Evolutionary conservation across 768 basidiomycete genomes (phyloP).

Genomic region (Lentinula guzmanii): DNA sequence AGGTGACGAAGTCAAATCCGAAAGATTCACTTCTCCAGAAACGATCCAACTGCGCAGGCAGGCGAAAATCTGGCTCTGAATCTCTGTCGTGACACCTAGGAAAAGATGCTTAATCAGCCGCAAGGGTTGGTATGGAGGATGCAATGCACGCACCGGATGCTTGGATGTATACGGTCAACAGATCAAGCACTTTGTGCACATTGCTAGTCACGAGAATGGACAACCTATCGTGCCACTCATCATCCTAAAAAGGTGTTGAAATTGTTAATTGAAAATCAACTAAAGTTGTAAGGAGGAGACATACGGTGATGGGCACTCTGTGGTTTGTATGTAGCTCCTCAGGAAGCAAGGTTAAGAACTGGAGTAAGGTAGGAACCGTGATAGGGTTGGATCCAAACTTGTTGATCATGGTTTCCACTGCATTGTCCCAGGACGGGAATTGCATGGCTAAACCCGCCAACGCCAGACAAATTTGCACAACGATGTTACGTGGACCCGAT

Average conservation of each 20-base stretch:
- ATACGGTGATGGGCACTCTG: slow-evolving; percentile 80
- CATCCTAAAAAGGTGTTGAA: slow-evolving; percentile 45
- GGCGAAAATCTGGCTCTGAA: slow-evolving; percentile 78
- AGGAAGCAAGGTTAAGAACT: slow-evolving; percentile 87
- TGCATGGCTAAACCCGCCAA: slow-evolving; percentile 89
- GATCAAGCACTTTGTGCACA: slow-evolving; percentile 63
- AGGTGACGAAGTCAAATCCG: slow-evolving; percentile 64
- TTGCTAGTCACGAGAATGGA: slow-evolving; percentile 59
- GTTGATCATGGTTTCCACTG: slow-evolving; percentile 77
- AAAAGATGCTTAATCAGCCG: background rate
- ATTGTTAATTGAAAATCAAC: background rate
- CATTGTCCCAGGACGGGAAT: slow-evolving; percentile 78
- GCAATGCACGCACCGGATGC: slow-evolving; percentile 64
- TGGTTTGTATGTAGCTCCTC: slow-evolving; percentile 84
- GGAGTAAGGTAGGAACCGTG: slow-evolving; percentile 78
- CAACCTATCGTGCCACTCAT: slow-evolving; percentile 64
- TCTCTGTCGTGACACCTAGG: slow-evolving; percentile 71
- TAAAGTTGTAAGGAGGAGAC: background rate
- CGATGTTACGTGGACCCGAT: slow-evolving; percentile 73
- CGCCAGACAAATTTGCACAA: slow-evolving; percentile 87
- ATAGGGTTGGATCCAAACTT: slow-evolving; percentile 78
- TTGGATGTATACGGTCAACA: slow-evolving; percentile 84
- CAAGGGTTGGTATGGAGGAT: background rate
- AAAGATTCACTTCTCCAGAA: slow-evolving; percentile 74
- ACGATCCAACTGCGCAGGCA: slow-evolving; percentile 85